phyloP scores from a whole-genome alignment of 2,329 filamentous ascomycete genomes.

The Bipolaris sorokiniana region DNA sequence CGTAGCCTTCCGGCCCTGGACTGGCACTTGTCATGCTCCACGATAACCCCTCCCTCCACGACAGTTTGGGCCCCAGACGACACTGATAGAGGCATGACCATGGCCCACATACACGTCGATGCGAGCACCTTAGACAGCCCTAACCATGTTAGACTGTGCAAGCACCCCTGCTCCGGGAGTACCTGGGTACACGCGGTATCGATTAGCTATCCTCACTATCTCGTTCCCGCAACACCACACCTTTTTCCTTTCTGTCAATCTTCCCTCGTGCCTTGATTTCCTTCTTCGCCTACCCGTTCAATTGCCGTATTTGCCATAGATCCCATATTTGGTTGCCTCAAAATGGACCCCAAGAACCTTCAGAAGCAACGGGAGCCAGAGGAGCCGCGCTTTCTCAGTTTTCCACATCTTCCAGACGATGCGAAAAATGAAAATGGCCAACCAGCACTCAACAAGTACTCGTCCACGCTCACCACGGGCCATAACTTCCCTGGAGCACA shows the following conservation, averaged over 20 bases:
- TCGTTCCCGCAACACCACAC: slow-evolving; percentile 20
- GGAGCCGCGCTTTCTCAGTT: slow-evolving; percentile 60
- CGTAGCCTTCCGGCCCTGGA: slow-evolving; percentile 20
- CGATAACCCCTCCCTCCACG: slow-evolving; percentile 29
- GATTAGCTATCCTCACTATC: slow-evolving; percentile 28
- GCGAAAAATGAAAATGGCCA: slow-evolving; percentile 63
- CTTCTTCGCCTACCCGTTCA: not conserved
- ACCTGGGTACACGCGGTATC: slow-evolving; percentile 29
- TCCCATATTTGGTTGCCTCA: slow-evolving; percentile 5
- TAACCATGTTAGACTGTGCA: slow-evolving; percentile 24
- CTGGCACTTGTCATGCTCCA: slow-evolving; percentile 22
- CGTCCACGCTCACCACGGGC: slow-evolving; percentile 76
- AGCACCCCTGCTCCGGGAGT: slow-evolving; percentile 22
- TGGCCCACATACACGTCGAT: slow-evolving; percentile 27
- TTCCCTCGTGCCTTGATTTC: slow-evolving; percentile 1
- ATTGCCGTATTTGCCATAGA: not conserved
- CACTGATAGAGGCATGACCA: slow-evolving; percentile 13
- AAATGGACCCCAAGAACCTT: slow-evolving; percentile 47
- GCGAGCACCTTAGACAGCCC: slow-evolving; percentile 24
- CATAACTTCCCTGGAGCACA: slow-evolving; percentile 94
- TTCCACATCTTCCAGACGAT: slow-evolving; percentile 61
- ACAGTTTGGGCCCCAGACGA: slow-evolving; percentile 20
- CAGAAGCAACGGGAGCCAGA: slow-evolving; percentile 47
- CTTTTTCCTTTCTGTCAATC: slow-evolving; percentile 8
- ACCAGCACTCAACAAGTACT: slow-evolving; percentile 82